Base-by-base conservation (phyloP, 2,329 filamentous ascomycete genomes). In the Elsinoe necatrix region DNA sequence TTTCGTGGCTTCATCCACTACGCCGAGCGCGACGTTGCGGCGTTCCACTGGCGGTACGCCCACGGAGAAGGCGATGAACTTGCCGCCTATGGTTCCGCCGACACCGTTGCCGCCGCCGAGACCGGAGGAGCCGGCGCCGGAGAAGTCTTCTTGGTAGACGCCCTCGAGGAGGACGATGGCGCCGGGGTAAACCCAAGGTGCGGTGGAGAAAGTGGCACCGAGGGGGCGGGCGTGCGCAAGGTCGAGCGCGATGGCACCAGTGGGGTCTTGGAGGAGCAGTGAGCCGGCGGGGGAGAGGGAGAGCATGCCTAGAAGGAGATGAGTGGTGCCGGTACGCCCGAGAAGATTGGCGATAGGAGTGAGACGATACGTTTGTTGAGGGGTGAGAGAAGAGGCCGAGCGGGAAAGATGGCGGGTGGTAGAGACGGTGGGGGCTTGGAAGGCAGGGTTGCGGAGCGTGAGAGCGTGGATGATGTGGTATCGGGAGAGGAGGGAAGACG, bases 101-200 rank as follows among this genome's bases (percentile, higher is more conserved):
- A 96, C 84, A 41, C 92, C 92, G 48, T 83, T 86, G 61, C 83
- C 86, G 4, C 86, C 85, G 52, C 88, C 87, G 9, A 71, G 59
- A 1, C 72, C 69, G 18, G 67, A 69, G 18, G 83, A 84, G 14
- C 85, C 84, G 1, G 78, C 73, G 18, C 82, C 84, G 60, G 84
- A 80, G 60, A 90, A 89, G 64, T 95, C 90, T 69, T 97, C 93
- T 68, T 95, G 90, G 66, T 98, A 98, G n/a, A 92, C 84, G 5
- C 93, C 93, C 65, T 98, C 93, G 0, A 96, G 83, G 0, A 98
- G 79, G 2, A 97, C 87, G 48, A 98, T 87, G 90, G 97, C 97
- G 2, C 95, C 95, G 0, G 93, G 91, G 4, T 86, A 84, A 67
- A 96, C 96, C 86, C 90, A 98, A 2, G 54, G 54, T 3, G 88